Percentiles rank a stretch among this genome's conserved stretches.
These are phyloP conservation scores for Amphicarpaea edgeworthii DNA, from an alignment of 306 rosid species.

Conservation along the genomic window DNA sequence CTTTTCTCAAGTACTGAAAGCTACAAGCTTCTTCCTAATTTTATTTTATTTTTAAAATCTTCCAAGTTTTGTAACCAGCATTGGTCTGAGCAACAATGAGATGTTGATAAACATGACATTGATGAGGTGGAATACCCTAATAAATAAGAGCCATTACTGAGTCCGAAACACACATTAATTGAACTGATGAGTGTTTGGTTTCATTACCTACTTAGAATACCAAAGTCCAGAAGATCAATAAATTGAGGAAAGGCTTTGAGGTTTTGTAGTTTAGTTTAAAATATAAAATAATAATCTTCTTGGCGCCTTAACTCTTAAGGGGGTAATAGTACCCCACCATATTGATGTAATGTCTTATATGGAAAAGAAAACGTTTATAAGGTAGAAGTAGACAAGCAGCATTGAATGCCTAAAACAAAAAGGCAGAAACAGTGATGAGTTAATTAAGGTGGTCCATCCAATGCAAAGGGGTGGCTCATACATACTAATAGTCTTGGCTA, in stretches of 20 bases:
- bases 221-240: constrained; percentile 46
- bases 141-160: constrained; percentile 32
- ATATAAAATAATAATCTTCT: constrained; percentile 44
- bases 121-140: constrained; percentile 33
- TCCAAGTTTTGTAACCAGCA: not conserved
- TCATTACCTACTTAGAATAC: constrained; percentile 49
- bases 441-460: constrained; percentile 64
- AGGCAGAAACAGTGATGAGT: constrained; percentile 41
- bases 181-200: constrained; percentile 54
- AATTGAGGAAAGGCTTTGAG: constrained; percentile 48
- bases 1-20: constrained; percentile 3
- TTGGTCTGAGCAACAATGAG: not conserved
- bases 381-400: constrained; percentile 50
- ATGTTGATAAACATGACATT: not conserved
- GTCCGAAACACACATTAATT: constrained; percentile 48
- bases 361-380: constrained; percentile 51
- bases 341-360: constrained; percentile 48
- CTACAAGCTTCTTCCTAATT: not conserved
- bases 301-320: constrained; percentile 49
- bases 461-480: too few relatives aligned
- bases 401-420: constrained; percentile 51
- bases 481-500: too few relatives aligned
- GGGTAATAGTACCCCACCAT: constrained; percentile 47
- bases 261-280: constrained; percentile 37
- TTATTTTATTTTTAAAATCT: too few relatives aligned